Base-by-base conservation (phyloP, 805 yeast species). In the Pichia eremophila region DNA sequence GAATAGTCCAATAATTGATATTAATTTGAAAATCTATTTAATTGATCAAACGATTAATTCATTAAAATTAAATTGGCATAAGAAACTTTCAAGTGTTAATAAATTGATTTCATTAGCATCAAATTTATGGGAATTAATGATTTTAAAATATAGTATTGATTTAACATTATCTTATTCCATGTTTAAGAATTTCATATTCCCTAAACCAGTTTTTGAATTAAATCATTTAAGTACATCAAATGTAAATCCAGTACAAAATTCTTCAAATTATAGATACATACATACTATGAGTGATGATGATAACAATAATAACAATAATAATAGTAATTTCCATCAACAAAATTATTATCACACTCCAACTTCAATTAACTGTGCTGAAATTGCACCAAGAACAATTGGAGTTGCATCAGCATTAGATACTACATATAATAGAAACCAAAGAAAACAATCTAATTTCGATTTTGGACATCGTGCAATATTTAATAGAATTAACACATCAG, bases 1-100 rank as follows among this genome's bases (percentile, higher is more conserved):
- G 39, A 57, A 57, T 47, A 43, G 44, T 22, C 22, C 31, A 12
- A 38, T 40, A 5, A 31, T 27, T 19, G 66, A 67, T 48, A 54
- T 62, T 12, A 56, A 61, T 29, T 51, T 70, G 49, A 66, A 70
- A 46, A 62, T 56, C 9, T 48, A 52, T 44, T 43, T 60, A 11
- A 50, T 60, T 42, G 61, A 57, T 28, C 51, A 51, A 39, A 48
- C 56, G 2, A 47, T 60, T 4, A 46, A 53, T 5, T 44, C 53
- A 9, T 41, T 60, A 9, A 52, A 54, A 12, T 22, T 43, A 9
- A 51, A 58, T 28, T 60, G 64, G 64, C 52, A 51, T 41, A 47
- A 51, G n/a, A 58, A 56, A 38, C 40, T 58, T 19, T 53, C 59
- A 10, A 56, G 61, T 34, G 50, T 60, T 27, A 56, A 54, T 28